Conservation (phyloP, 2,329 filamentous ascomycete genomes). For the Trichoderma atrobrunneum region DNA sequence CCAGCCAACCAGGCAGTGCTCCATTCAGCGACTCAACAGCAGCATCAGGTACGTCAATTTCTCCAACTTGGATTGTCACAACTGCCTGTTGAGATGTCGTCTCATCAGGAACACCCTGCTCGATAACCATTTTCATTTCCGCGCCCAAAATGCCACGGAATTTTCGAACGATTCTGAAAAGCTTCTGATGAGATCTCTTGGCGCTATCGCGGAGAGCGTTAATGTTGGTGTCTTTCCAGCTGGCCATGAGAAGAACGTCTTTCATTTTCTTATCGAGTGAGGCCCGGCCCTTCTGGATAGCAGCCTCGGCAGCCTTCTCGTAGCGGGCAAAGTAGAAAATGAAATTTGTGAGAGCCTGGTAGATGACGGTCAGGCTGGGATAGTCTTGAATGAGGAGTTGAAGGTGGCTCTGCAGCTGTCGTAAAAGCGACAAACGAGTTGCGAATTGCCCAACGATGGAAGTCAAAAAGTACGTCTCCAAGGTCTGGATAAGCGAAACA, state of each 20-base stretch:
- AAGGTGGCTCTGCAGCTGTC: constrained; percentile 63
- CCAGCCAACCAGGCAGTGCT: constrained; percentile 38
- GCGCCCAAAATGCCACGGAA: constrained; percentile 78
- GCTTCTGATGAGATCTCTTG: constrained; percentile 82
- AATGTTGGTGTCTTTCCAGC: constrained; percentile 98
- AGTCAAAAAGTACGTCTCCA: constrained; percentile 75
- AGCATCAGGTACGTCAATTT: constrained; percentile 18
- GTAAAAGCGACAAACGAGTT: constrained; percentile 68
- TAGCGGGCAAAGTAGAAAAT: constrained; percentile 72
- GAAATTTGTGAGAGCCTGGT: constrained; percentile 70
- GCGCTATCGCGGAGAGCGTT: constrained; percentile 85
- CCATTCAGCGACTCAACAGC: constrained; percentile 25
- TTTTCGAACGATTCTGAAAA: constrained; percentile 88
- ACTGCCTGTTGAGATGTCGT: constrained; percentile 23
- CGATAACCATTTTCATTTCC: constrained; percentile 65
- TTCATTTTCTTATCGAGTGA: constrained; percentile 88
- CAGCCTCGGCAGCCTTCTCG: constrained; percentile 61
- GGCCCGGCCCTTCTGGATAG: constrained; percentile 64
- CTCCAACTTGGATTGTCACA: not conserved
- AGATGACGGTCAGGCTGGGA: constrained; percentile 55
- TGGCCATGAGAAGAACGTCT: constrained; percentile 87
- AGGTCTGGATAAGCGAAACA: constrained; percentile 66
- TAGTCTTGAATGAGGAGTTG: constrained; percentile 58
- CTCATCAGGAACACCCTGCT: constrained; percentile 57
- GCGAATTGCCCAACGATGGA: constrained; percentile 80